Percentiles rank a stretch among this genome's conserved stretches.
Conservation (phyloP, 225 moss, liverwort and hornwort genomes). For the Sphagnum tenellum region DNA sequence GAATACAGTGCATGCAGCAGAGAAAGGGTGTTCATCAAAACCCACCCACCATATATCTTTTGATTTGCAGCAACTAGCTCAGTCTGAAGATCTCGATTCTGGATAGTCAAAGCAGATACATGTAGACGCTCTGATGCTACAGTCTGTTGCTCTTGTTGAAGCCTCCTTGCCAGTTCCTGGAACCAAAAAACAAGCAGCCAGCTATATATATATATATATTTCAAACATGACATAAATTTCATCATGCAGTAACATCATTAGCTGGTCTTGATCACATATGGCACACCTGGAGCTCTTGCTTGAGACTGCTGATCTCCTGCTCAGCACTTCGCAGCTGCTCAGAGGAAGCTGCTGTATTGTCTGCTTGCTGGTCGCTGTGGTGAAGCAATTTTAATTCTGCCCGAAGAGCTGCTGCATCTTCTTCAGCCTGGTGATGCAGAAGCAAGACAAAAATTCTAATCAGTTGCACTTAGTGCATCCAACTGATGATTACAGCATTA, state of each 20-base stretch:
- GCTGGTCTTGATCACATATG: neutral
- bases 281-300: constrained; percentile 74
- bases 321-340: constrained; percentile 54
- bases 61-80: constrained; percentile 38
- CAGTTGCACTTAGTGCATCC: too few species aligned
- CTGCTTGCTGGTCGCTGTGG: constrained; percentile 58
- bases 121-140: constrained; percentile 59
- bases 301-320: constrained; percentile 67
- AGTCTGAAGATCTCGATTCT: constrained; percentile 62
- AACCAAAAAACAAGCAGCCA: too few species aligned
- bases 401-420: constrained; percentile 80
- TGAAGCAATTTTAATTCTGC: constrained; percentile 82
- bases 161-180: constrained; percentile 63
- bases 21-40: neutral
- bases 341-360: constrained; percentile 37
- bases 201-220: too few species aligned
- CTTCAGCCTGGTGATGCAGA: constrained; percentile 54
- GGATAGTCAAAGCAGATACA: constrained; percentile 32
- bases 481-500: too few species aligned
- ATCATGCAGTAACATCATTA: too few species aligned
- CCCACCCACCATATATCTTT: constrained; percentile 46
- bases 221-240: too few species aligned
- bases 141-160: constrained; percentile 93
- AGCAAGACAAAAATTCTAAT: too few species aligned
- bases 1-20: too few species aligned